These are phyloP conservation scores for Fusarium pininemorale DNA, from an alignment of 2,329 filamentous ascomycete genomes.

Conservation along the genomic window DNA sequence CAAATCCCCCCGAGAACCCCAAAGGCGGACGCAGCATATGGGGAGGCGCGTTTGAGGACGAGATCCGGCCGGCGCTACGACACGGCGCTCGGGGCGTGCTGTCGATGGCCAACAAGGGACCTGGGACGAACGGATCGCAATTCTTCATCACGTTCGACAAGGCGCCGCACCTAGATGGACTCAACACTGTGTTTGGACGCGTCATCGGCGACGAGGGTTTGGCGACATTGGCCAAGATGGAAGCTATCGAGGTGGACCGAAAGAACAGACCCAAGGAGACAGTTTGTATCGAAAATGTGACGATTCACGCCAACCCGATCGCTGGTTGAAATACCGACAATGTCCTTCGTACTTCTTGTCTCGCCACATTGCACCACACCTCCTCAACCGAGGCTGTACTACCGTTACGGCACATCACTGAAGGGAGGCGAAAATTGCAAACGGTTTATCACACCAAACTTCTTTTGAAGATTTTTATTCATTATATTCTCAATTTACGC, in stretches of 20 bases:
- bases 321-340: slow-evolving; percentile 59
- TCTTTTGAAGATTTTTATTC: neutral
- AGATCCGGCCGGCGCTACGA: slow-evolving; percentile 75
- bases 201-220: slow-evolving; percentile 72
- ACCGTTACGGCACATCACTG: neutral
- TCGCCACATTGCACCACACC: neutral
- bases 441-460: neutral
- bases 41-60: slow-evolving; percentile 78
- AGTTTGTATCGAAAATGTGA: slow-evolving; percentile 73
- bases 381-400: neutral
- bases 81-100: slow-evolving; percentile 76
- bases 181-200: slow-evolving; percentile 86
- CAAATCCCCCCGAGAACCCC: slow-evolving; percentile 62
- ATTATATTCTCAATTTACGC: neutral
- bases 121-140: slow-evolving; percentile 78
- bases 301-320: slow-evolving; percentile 82
- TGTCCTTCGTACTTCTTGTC: neutral
- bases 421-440: neutral
- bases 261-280: slow-evolving; percentile 77
- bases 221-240: slow-evolving; percentile 74
- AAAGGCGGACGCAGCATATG: slow-evolving; percentile 80
- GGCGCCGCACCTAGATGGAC: slow-evolving; percentile 81
- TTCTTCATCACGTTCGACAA: slow-evolving; percentile 85
- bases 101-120: slow-evolving; percentile 82
- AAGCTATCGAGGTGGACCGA: slow-evolving; percentile 77